Base-by-base conservation (phyloP, 2,329 filamentous ascomycete species). In the Conoideocrella luteorostrata region DNA sequence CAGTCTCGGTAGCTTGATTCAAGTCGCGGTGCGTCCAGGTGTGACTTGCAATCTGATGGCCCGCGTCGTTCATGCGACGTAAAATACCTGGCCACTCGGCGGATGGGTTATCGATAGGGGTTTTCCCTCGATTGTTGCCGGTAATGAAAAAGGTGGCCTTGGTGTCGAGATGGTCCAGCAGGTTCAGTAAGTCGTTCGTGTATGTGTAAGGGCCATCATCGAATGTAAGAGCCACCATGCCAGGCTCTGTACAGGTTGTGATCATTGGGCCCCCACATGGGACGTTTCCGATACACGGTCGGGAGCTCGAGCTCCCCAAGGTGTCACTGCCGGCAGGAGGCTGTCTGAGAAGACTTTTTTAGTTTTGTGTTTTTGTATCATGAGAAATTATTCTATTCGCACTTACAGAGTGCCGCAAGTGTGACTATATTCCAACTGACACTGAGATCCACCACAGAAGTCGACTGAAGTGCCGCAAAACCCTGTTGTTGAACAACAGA, bases 1-100 rank as follows among this genome's bases (percentile, higher is more conserved):
- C 53, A 2, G 56, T 55, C n/a, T 56, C 57, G 41, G 57, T 59
- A 35, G 67, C 51, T 15, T 53, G 36, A 46, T 63, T 62, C 15
- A 75, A 58, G 46, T 72, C 60, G 20, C 60, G 61, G 52, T 75
- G 71, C 55, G 67, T 64, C 68, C 67, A 72, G 4, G 68, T 71
- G 50, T 70, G 71, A 36, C 66, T 69, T 13, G 62, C 68, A 29
- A 74, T 61, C 42, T 74, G 70, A 47, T 74, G 71, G 12, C 68
- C 69, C 5, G 63, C 59, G 21, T 50, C 46, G 44, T 67, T 50
- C 63, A 70, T 72, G 34, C 68, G 63, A 11, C 53, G 53, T 21
- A 74, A 52, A 21, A 71, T 52, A n/a, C 38, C 51, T 4, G 63
- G 53, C 63, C 63, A 72, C 4, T 41, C 49, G 4, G 50, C 57